phyloP scores from a whole-genome alignment of 2,329 filamentous ascomycete species.

The Calonectria honghensis region DNA sequence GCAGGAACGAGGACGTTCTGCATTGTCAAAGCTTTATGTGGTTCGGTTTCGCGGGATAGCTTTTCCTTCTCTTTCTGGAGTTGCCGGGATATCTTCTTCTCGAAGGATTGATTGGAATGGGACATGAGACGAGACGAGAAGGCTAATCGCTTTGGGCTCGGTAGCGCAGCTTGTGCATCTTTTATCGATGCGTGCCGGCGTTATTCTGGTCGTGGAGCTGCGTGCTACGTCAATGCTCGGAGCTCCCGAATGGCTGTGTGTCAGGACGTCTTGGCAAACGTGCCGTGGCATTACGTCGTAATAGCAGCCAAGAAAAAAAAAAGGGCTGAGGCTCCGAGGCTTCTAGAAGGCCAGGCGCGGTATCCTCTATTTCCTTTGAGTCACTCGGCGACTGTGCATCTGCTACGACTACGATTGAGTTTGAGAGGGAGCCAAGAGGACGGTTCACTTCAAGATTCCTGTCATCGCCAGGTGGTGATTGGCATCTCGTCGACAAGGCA shows the following conservation, averaged over 20 bases:
- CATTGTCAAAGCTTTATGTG: slow-evolving; percentile 22
- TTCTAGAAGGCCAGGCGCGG: not conserved
- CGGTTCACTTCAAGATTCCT: not conserved
- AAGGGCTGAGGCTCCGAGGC: not conserved
- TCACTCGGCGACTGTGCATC: not conserved
- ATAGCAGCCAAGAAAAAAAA: not conserved
- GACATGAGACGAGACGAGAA: not conserved
- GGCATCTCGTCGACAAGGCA: not conserved
- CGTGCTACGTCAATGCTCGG: slow-evolving; percentile 6
- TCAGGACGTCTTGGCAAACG: slow-evolving; percentile 1
- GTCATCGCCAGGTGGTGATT: not conserved
- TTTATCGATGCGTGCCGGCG: not conserved
- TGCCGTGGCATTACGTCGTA: slow-evolving; percentile 11
- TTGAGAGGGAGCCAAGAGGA: slow-evolving; percentile 1
- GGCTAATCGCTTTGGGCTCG: not conserved
- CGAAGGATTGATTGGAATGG: not conserved
- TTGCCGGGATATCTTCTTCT: not conserved
- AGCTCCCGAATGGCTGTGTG: slow-evolving; percentile 13
- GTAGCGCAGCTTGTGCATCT: not conserved
- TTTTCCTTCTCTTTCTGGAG: not conserved
- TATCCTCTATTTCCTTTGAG: not conserved
- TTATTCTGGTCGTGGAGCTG: not conserved
- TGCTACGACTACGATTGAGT: not conserved
- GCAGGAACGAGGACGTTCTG: not conserved
- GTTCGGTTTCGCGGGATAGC: not conserved